phyloP scores from a whole-genome alignment of 139 green algal genomes.

The Zygnema cylindricum region DNA sequence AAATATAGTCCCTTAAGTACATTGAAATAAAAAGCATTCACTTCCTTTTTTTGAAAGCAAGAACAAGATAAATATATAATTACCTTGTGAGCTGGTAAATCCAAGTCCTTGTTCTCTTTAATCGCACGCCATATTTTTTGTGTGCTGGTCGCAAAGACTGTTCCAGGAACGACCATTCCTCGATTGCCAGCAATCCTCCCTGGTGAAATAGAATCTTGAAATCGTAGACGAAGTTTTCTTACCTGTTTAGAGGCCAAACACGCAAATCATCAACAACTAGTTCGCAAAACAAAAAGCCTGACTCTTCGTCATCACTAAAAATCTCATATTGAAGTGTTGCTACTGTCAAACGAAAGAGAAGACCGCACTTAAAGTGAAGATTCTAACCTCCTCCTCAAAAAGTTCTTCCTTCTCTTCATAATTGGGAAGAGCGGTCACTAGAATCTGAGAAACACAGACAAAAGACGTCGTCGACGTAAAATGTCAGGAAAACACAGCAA shows the following conservation, averaged over 20 bases:
- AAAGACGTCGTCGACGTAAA: no score
- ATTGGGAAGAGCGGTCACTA: constrained; percentile 81
- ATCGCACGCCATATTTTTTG: constrained; percentile 90
- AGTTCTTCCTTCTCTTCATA: constrained; percentile 93
- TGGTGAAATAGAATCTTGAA: constrained; percentile 20
- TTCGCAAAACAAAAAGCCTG: no score
- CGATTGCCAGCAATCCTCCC: constrained; percentile 50
- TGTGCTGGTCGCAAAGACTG: constrained; percentile 80
- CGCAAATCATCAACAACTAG: no score
- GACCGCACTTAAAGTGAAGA: background rate
- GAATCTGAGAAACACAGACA: constrained; percentile 76
- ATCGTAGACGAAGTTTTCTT: constrained; percentile 30
- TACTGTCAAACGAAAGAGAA: no score
- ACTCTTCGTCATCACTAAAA: no score
- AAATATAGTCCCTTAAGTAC: background rate
- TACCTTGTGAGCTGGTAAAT: constrained; percentile 92
- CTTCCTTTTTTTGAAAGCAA: background rate
- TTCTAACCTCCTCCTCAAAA: constrained; percentile 79
- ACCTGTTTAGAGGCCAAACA: no score
- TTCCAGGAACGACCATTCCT: constrained; percentile 66
- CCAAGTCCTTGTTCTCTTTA: constrained; percentile 91
- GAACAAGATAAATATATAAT: background rate
- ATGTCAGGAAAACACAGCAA: no score
- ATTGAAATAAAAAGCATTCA: constrained; percentile 11
- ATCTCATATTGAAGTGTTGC: no score